Percentiles rank a stretch among this genome's conserved stretches.
Conservation (phyloP, 2,329 filamentous ascomycete species). For the Colletotrichum lindemuthianum region DNA sequence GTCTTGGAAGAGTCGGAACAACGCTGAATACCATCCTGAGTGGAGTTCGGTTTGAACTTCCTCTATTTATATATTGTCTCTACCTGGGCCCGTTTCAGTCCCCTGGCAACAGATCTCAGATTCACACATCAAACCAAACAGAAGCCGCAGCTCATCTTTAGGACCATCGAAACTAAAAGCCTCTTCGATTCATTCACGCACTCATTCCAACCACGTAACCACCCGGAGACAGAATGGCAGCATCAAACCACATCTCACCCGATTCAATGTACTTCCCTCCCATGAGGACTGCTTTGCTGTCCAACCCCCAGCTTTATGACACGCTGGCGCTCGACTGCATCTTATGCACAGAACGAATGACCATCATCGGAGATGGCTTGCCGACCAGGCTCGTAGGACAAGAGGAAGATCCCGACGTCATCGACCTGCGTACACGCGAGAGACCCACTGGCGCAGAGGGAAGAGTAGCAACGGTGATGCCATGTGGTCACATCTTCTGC, state of each 20-base stretch:
- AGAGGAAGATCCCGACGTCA: background rate
- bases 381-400: background rate
- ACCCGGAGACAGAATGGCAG: background rate
- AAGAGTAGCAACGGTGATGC: slow-evolving; percentile 3
- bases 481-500: slow-evolving; percentile 24
- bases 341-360: background rate
- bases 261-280: background rate
- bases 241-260: background rate
- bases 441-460: background rate
- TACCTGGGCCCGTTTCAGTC: too few species aligned
- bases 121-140: too few species aligned
- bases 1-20: too few species aligned
- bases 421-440: too few species aligned
- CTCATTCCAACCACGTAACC: background rate
- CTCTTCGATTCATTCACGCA: too few species aligned
- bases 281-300: background rate
- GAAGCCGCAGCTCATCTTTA: too few species aligned
- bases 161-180: rapidly evolving
- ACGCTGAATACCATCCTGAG: too few species aligned
- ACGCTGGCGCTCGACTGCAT: background rate
- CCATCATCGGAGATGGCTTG: background rate
- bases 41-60: too few species aligned
- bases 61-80: too few species aligned
- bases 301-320: background rate
- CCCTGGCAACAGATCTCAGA: too few species aligned